Evolutionary conservation across 129 eudicot species (phyloP), one percentile per base, ranked within the genome.

Genomic region (Solidago caesia): DNA sequence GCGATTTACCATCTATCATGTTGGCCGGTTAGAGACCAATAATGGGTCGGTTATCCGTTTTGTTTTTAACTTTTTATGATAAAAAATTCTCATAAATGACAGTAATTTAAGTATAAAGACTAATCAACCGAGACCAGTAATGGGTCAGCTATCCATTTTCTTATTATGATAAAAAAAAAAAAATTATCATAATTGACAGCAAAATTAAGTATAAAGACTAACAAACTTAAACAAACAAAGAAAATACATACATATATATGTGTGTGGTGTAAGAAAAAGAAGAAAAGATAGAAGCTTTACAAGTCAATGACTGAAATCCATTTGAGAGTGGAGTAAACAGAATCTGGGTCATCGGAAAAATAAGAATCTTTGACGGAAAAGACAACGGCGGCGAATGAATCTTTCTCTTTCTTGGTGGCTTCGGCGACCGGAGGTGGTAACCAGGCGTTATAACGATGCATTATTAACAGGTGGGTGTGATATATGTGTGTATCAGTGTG

Each of bases 371-470:
- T 84, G 11, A 95, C 94, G 25, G 99, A 84, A 60, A 77, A 73
- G 21, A 95, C 90, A 33, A 95, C 91, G 13, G 86, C 84, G 49
- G 86, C 79, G 78, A 95, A 95, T 1, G 97, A 85, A 52, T 91
- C 83, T 59, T 77, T 84, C 99, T 95, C 99, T 39, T 71, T 83
- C 73, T 66, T 85, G 57, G 97, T 79, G 70, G 89, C 99, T 70
- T 84, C 94, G 51, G 91, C 99, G 44, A 95, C 87, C 21, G 99
- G 97, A 41, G 94, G 88, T 25, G 99, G 99, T 7, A 95, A 81
- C 99, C 99, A 95, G 8, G 96, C 91, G 82, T 95, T 95, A 26
- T 91, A 91, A 25, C 88, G 86, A 82, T 95, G 99, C 99, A 95
- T 95, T 77, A 68, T 7, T 56, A 56, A 67, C n/a, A 44, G 14